phyloP scores from a whole-genome alignment of 176 grass and related monocot species.

The Hordeum marinum region DNA sequence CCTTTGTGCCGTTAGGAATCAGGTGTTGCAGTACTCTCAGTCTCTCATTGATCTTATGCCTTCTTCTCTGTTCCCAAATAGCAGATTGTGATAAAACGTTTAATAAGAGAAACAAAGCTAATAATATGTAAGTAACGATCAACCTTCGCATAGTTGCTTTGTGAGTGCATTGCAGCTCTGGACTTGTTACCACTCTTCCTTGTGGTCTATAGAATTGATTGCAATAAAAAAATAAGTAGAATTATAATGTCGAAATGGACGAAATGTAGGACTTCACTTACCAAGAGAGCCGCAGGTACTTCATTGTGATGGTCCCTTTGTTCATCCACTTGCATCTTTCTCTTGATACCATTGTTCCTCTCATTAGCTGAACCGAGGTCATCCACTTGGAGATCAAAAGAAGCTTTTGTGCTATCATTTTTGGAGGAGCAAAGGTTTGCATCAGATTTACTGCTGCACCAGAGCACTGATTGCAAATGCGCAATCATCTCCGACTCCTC shows the following conservation, averaged over 20 bases:
- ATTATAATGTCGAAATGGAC: neutral
- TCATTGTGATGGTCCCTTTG: neutral
- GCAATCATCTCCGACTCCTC: conserved; percentile 11
- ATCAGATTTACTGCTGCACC: neutral
- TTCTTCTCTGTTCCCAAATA: conserved; percentile 39
- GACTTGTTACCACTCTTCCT: neutral
- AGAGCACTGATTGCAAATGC: neutral
- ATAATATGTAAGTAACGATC: neutral
- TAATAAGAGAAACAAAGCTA: too few species aligned
- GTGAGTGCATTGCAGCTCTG: neutral
- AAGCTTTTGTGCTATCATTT: neutral
- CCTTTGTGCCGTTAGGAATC: conserved; percentile 61
- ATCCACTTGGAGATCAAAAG: neutral
- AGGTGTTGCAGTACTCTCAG: conserved; percentile 47
- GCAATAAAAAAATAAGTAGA: neutral
- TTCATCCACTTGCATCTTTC: neutral
- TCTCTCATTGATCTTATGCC: conserved; percentile 52
- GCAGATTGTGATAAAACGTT: neutral
- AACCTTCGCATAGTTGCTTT: neutral
- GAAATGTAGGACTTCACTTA: neutral
- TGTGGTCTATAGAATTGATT: neutral
- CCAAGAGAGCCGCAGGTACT: neutral
- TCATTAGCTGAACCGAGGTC: neutral
- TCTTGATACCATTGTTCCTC: neutral
- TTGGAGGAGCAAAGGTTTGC: neutral